Evolutionary conservation across 768 basidiomycete genomes (phyloP).

Genomic region (Naganishia friedmannii): DNA sequence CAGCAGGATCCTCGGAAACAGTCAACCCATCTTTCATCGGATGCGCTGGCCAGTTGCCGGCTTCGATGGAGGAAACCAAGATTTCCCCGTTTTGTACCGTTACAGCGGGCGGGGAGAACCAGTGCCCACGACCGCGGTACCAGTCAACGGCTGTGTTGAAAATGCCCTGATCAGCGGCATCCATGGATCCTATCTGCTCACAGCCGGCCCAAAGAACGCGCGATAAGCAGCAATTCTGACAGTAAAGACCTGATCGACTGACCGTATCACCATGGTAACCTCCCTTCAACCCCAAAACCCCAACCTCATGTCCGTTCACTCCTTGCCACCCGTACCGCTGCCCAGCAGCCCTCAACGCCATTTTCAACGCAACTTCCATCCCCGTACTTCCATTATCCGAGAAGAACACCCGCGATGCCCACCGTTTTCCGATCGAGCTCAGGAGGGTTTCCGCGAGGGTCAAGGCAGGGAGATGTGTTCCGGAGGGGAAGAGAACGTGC

Average conservation of each 20-base stretch:
- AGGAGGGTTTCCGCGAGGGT: constrained; percentile 76
- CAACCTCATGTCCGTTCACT: constrained; percentile 56
- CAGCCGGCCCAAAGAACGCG: constrained; percentile 8
- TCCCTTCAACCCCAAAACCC: constrained; percentile 80
- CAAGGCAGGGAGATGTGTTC: constrained; percentile 80
- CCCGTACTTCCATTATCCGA: constrained; percentile 94
- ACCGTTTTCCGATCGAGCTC: constrained; percentile 70
- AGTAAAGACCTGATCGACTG: constrained; percentile 24
- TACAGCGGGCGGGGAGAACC: constrained; percentile 86
- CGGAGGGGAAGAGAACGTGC: constrained; percentile 92
- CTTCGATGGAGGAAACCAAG: constrained; percentile 40
- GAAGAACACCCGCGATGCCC: constrained; percentile 88
- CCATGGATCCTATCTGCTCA: constrained; percentile 78
- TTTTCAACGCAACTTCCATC: constrained; percentile 96
- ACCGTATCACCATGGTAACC: constrained; percentile 94
- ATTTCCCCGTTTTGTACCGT: constrained; percentile 63
- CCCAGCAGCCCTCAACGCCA: constrained; percentile 71
- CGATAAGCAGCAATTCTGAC: background rate
- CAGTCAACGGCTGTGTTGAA: constrained; percentile 82
- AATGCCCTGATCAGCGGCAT: constrained; percentile 79
- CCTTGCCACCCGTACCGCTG: constrained; percentile 49
- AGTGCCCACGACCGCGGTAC: constrained; percentile 86
- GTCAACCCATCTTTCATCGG: constrained; percentile 20
- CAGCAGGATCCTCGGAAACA: background rate
- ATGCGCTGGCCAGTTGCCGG: constrained; percentile 43